Base-by-base conservation (phyloP, 176 grass and related monocot species). In the Oryza australiensis region DNA sequence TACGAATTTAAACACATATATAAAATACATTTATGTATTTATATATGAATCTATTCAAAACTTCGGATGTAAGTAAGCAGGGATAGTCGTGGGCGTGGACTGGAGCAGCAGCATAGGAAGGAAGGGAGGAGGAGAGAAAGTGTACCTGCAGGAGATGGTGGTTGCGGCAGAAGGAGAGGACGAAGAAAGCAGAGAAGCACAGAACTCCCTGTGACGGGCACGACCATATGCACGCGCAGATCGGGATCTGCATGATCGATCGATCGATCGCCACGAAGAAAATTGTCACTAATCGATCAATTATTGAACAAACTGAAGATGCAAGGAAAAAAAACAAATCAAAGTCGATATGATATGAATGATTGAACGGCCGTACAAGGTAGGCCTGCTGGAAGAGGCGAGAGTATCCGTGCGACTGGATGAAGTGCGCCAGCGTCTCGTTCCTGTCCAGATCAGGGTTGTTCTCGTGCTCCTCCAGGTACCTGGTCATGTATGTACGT, bases 211-310 rank as follows among this genome's bases (percentile, higher is more conserved):
- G 89, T 0, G 89, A 97, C 27, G 94, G 85, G 18, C 92, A 92
- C 9, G 94, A 97, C 94, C 94, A 97, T 86, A 97, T 89, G 26
- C 83, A 93, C 0, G 95, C 95, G 46, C 92, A 97, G 76, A 97
- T 86, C 0, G 95, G 92, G 63, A 94, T 86, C 94, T 97, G 80
- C 43, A 89, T n/a, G n/a, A n/a, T n/a, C n/a, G n/a, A n/a, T n/a
- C n/a, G n/a, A n/a, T n/a, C n/a, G n/a, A n/a, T n/a, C n/a, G n/a
- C n/a, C n/a, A n/a, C n/a, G n/a, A n/a, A n/a, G n/a, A n/a, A n/a
- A n/a, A n/a, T n/a, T n/a, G n/a, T 29, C 2, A 29, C 29, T 13
- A 14, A 12, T 46, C 43, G 43, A 15, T 46, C 43, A 14, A 46
- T 2, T 46, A 46, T 12, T 46, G 43, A 18, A 9, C 3, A 14